These are phyloP conservation scores for Urochloa ruziziensis DNA, from an alignment of 176 grass and related monocot genomes.

Conservation along the genomic window DNA sequence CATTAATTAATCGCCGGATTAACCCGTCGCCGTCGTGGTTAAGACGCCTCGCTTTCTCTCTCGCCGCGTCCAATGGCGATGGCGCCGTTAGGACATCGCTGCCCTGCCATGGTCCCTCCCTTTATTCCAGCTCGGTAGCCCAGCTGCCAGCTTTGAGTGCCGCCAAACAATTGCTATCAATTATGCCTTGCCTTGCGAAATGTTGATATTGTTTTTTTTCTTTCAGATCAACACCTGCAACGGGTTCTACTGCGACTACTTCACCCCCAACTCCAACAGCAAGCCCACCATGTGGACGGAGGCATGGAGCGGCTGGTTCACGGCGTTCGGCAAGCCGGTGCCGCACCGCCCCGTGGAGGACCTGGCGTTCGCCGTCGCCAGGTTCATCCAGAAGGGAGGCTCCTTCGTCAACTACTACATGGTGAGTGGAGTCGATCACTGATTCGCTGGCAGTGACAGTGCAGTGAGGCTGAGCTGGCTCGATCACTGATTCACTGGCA, in stretches of 20 bases:
- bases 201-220: background rate
- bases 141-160: slow-evolving; percentile 12
- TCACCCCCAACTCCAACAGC: slow-evolving; percentile 62
- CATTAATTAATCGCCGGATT: background rate
- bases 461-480: background rate
- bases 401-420: slow-evolving; percentile 99
- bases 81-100: slow-evolving; percentile 46
- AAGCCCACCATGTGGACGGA: slow-evolving; percentile 98
- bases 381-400: slow-evolving; percentile 90
- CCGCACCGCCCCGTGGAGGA: slow-evolving; percentile 88
- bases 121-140: slow-evolving; percentile 37
- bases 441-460: background rate
- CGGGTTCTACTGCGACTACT: slow-evolving; percentile 93
- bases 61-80: background rate
- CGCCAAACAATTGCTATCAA: background rate
- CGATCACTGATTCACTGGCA: no score
- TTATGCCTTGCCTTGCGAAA: background rate
- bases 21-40: background rate
- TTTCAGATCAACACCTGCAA: slow-evolving; percentile 93
- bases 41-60: background rate
- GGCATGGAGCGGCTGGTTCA: slow-evolving; percentile 93
- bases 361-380: slow-evolving; percentile 85
- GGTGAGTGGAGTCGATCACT: slow-evolving; percentile 44
- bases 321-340: slow-evolving; percentile 78
- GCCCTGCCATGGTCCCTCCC: background rate